Base-by-base conservation (phyloP, 108 stramenopile genomes). In the Conticribra weissflogii region DNA sequence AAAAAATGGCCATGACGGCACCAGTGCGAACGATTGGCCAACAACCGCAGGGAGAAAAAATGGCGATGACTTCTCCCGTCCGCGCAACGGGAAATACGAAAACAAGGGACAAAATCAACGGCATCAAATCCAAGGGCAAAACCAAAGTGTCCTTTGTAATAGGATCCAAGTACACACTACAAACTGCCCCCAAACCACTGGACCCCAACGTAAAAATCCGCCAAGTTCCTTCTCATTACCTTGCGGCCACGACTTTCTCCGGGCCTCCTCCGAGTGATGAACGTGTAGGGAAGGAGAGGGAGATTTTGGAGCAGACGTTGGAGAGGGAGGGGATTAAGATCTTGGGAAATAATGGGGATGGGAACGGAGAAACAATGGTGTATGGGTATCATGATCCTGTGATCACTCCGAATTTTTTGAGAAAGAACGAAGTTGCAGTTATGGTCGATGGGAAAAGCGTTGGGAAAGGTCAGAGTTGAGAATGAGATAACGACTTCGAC, bases 321-420 rank as follows among this genome's bases (percentile, higher is more conserved):
- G 65, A 68, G 8, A 52, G 30, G 31, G 86, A 79, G 23, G 80
- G 77, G 18, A 74, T 83, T 16, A 61, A 49, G 22, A 50, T 68
- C 17, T 68, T 52, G 32, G 48, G 25, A 32, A n/a, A n/a, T n/a
- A n/a, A n/a, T n/a, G n/a, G n/a, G n/a, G n/a, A n/a, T n/a, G 46
- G 60, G 0, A 71, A 72, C 22, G 72, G 64, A 21, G 78, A 81
- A 28, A 88, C 87, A 15, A 68, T 82, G 24, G 83, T 85, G 0
- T 88, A 88, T 67, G 87, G 87, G 12, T 88, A 88, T 64, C 87
- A 88, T 46, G 87, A 88, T 63, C 87, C 87, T 4, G 77, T 88
- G 36, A 75, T 86, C 23, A 88, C 87, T 9, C 87, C 87, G 2
- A 88, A 88, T 54, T 51, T 85, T 54, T 59, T 88, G 63, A 67